Evolutionary conservation across 2,329 filamentous ascomycete genomes (phyloP).

Genomic region (Lecanicillium sp.): DNA sequence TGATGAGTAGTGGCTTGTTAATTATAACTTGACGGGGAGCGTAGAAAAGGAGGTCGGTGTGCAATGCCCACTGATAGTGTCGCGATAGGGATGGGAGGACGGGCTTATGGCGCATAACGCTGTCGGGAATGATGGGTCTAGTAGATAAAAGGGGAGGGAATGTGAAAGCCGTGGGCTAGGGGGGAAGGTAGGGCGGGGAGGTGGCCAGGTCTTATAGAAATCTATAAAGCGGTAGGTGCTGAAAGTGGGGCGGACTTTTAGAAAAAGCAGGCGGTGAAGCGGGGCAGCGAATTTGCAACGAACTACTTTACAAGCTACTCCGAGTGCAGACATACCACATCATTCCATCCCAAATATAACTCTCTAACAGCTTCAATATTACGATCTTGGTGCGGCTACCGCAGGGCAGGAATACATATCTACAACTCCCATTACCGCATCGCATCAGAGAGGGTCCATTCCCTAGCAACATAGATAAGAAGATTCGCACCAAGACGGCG

Average conservation of each 20-base stretch:
- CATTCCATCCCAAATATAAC: background rate
- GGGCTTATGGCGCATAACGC: background rate
- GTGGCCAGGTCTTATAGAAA: slow-evolving; percentile 9
- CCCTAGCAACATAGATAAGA: slow-evolving; percentile 23
- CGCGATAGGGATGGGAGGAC: background rate
- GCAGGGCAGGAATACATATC: background rate
- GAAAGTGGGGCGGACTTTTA: background rate
- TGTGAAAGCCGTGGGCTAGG: background rate
- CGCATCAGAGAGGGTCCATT: background rate
- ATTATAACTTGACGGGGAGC: background rate
- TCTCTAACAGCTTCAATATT: background rate
- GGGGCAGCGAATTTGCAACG: slow-evolving; percentile 11
- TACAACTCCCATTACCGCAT: background rate
- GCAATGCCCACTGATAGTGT: background rate
- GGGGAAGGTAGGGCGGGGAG: background rate
- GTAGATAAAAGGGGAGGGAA: background rate
- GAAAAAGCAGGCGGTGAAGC: background rate
- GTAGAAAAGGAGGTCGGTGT: background rate
- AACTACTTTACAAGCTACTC: background rate
- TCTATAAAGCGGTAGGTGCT: slow-evolving; percentile 2
- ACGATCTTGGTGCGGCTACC: background rate
- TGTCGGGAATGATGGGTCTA: no score
- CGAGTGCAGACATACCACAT: background rate
- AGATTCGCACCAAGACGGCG: slow-evolving; percentile 24
- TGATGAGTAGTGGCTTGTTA: background rate